Percentiles rank a stretch among this genome's conserved stretches.
Conservation (phyloP, 2,329 filamentous ascomycete species). For the Apiospora hydei region DNA sequence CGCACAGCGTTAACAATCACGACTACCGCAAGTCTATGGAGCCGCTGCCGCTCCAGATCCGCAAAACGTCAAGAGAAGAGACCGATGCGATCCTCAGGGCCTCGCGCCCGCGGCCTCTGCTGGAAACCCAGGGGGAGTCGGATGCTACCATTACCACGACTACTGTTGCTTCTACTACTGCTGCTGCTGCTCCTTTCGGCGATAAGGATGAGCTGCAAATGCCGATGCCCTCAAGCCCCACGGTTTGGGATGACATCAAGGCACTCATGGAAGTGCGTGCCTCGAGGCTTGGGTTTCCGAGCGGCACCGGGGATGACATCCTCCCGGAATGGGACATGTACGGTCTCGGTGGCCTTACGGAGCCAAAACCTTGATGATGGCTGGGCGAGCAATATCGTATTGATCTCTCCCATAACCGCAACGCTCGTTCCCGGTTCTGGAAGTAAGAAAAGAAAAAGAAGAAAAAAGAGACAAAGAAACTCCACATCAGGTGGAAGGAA, state of each 20-base stretch:
- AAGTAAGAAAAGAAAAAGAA: not conserved
- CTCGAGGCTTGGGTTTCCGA: conserved; percentile 14
- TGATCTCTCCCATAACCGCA: not conserved
- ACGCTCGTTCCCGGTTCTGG: not conserved
- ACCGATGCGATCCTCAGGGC: conserved; percentile 7
- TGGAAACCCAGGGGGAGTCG: not conserved
- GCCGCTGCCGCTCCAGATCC: conserved; percentile 32
- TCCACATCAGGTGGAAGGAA: not conserved
- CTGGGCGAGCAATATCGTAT: not conserved
- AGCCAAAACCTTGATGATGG: conserved; percentile 32
- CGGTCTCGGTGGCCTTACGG: conserved; percentile 53
- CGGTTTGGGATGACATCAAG: conserved; percentile 27
- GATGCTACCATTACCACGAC: not conserved
- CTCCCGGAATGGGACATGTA: conserved; percentile 54
- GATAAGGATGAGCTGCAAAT: not conserved
- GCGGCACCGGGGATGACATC: conserved; percentile 21
- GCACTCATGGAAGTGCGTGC: conserved; percentile 24
- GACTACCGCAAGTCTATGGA: conserved; percentile 24
- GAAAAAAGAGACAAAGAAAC: not conserved
- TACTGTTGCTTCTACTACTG: too few relatives aligned
- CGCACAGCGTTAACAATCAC: conserved; percentile 25
- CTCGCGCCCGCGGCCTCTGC: conserved; percentile 1
- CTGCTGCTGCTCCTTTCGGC: not conserved
- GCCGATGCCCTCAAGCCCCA: conserved; percentile 12
- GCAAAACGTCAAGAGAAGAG: conserved; percentile 27